phyloP scores from a whole-genome alignment of 257 asterid genomes.

The Petunia secreta region DNA sequence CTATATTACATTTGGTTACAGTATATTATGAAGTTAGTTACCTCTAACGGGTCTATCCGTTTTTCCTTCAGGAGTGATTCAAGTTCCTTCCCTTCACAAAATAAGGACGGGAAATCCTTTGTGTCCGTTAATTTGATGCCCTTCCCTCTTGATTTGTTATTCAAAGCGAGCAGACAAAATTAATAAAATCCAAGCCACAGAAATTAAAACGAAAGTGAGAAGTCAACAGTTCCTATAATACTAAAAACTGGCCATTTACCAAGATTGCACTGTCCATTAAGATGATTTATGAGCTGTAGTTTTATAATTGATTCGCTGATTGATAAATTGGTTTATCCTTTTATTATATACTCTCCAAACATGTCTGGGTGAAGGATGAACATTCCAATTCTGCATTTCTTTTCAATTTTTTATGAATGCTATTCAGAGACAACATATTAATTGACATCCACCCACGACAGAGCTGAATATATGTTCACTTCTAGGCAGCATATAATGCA shows the following conservation, averaged over 20 bases:
- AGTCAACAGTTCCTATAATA: background rate
- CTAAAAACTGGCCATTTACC: background rate
- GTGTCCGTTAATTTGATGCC: background rate
- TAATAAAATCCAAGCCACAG: background rate
- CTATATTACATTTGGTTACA: background rate
- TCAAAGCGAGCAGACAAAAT: background rate
- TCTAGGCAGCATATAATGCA: background rate
- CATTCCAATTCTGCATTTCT: background rate
- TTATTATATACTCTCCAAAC: slow-evolving; percentile 6
- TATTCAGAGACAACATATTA: slow-evolving; percentile 15
- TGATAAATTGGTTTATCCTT: background rate
- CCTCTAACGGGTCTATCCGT: background rate
- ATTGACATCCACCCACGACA: background rate
- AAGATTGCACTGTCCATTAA: background rate
- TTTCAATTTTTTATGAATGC: background rate
- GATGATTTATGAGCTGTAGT: background rate
- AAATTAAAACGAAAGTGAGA: background rate
- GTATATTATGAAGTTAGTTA: background rate
- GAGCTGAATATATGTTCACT: background rate
- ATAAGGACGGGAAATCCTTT: background rate
- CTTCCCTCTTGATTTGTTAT: background rate
- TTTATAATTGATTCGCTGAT: background rate
- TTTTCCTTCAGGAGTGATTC: background rate
- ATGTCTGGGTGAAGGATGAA: background rate
- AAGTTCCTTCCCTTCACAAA: background rate